Base-by-base conservation (phyloP, 192 early-diverging fungal species). In the Geranomyces variabilis region DNA sequence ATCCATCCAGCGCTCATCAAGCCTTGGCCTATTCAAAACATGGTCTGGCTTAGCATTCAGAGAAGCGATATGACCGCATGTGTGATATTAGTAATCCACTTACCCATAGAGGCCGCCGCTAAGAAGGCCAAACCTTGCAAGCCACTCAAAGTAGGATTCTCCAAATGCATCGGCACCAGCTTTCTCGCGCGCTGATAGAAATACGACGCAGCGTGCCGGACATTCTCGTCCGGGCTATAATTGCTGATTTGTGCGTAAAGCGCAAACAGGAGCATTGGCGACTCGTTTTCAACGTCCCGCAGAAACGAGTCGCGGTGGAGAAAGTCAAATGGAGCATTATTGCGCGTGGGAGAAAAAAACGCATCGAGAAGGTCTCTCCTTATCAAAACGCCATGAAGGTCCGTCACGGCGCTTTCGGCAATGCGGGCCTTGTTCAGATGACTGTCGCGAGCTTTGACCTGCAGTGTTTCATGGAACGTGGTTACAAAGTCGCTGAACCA, bases 201-300 rank as follows among this genome's bases (percentile, higher is more conserved):
- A 34, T 58, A 55, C 0, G 46, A 10, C 10, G 41, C 57, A 22
- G 72, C 30, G 28, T 66, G 56, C 21, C 65, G 72, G 26, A 46
- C 44, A 7, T 22, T 14, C 7, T 34, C 43, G 30, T 67, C 56
- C 17, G 14, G 13, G 26, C 64, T 36, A n/a, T 29, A n/a, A 6
- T 26, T 7, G 24, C 53, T 21, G 21, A 59, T 41, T 41, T 29
- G 26, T 14, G 72, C 48, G 46, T 74, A 74, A 14, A 74, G 24
- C 1, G 72, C 72, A 44, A 67, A 74, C 17, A 74, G 34, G 26
- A 74, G 72, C 72, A 74, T 74, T 15, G 72, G 72, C 14, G 72
- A 72, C 41, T 72, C 70, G 1, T 53, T 51, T 10, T 72, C 29
- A 28, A 72, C 34, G n/a, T 44, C 26, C 29, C 21, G 22, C 41